Evolutionary conservation across 2,329 filamentous ascomycete genomes (phyloP), one percentile per base, ranked within the genome.

Genomic region (Nemania sp.): DNA sequence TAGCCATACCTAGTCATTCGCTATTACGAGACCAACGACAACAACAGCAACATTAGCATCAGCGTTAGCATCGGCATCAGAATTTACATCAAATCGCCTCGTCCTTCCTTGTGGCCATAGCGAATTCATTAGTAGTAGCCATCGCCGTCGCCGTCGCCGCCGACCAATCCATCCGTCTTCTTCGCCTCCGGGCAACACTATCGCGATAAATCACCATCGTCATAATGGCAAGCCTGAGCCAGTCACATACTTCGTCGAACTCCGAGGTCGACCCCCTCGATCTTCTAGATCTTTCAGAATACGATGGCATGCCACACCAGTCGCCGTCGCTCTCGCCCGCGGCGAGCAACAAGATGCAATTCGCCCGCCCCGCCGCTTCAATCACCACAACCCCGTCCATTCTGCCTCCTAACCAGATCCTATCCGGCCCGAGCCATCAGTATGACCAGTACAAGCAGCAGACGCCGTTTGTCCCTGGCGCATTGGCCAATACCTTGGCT

Each of bases 371-470:
- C 7, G 73, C 82, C 7, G 77, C 83, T 5, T 78, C 80, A 64
- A 81, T 83, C 54, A 77, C 83, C 45, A 79, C 81, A 57, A 81
- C 85, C 5, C 82, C 85, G n/a, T 77, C 80, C 3, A 77, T 79
- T 37, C 75, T 88, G 59, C 75, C 85, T 17, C 76, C 83, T 7
- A 76, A 71, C 25, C 84, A 88, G 63, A 83, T 83, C 18, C 85
- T 93, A 72, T 87, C 87, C 49, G 91, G 87, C 37, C 94, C 95
- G 9, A 97, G 92, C 76, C 93, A 97, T 79, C 91, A 96, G 77
- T 98, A 98, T 81, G 91, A 92, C 71, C 87, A 91, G 73, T 96
- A 97, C 80, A 91, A 92, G 79, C 95, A 99, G 75, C 93, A 97
- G 80, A 97, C 95, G 3, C 92, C 93, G 65, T 87, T 97, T 32